Evolutionary conservation across 1,139 yeast species (phyloP).

Genomic region (Eremothecium gossypii): DNA sequence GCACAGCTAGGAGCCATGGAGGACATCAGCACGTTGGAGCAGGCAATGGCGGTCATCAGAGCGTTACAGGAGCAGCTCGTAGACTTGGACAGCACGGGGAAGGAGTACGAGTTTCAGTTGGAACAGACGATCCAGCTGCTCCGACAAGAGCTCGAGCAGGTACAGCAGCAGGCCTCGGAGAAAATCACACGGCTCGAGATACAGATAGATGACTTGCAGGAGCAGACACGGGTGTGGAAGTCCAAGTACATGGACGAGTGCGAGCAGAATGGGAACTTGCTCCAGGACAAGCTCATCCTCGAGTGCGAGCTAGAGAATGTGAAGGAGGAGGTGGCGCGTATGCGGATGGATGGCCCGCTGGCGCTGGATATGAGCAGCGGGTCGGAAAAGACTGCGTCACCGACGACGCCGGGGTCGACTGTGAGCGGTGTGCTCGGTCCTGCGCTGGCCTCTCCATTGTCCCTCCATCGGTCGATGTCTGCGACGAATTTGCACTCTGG

Average conservation of each 20-base stretch:
- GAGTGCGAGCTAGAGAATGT: slow-evolving; percentile 16
- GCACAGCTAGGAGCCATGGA: slow-evolving; percentile 1
- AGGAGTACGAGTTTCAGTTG: slow-evolving; percentile 17
- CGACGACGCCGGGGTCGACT: not conserved
- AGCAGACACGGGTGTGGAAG: slow-evolving; percentile 19
- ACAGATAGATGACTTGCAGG: slow-evolving; percentile 13
- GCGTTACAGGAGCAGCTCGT: slow-evolving; percentile 16
- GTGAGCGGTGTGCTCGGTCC: not conserved
- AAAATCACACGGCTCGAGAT: slow-evolving; percentile 12
- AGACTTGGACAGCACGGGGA: slow-evolving; percentile 13
- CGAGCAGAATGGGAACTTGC: slow-evolving; percentile 17
- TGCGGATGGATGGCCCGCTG: slow-evolving; percentile 3
- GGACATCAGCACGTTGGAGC: slow-evolving; percentile 1
- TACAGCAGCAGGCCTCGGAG: slow-evolving; percentile 1
- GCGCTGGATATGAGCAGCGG: slow-evolving; percentile 3
- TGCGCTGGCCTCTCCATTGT: not conserved
- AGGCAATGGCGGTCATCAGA: slow-evolving; percentile 11
- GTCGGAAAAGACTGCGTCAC: not conserved
- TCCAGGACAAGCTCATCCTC: slow-evolving; percentile 16
- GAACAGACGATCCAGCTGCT: slow-evolving; percentile 13
- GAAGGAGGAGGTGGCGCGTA: slow-evolving; percentile 6
- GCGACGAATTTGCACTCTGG: not conserved
- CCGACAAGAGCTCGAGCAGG: slow-evolving; percentile 8
- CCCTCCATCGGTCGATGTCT: not conserved
- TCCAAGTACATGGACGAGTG: slow-evolving; percentile 12